Base-by-base conservation (phyloP, 352 stramenopile genomes). In the Thraustochytrium sp. region DNA sequence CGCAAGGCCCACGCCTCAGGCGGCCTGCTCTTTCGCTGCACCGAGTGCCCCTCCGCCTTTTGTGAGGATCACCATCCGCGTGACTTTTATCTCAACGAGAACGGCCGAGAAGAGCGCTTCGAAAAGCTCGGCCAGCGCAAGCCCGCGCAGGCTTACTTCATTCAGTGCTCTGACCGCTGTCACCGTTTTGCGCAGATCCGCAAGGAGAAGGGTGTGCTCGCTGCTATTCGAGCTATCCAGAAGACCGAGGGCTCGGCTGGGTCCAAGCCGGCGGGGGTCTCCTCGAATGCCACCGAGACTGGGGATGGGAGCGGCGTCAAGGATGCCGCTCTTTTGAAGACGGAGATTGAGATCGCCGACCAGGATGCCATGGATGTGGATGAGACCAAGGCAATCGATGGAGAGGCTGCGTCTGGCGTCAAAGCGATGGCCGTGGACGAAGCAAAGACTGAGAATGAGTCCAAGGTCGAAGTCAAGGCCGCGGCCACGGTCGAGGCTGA, bases 61-160 rank as follows among this genome's bases (percentile, higher is more conserved):
- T 88, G 86, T 84, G 85, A 88, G 68, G 86, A 88, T 46, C 86
- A 83, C 59, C 31, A 88, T 0, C 86, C 84, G 1, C 5, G 9
- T 2, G 65, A 88, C 38, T 3, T 54, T 18, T 53, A 82, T 21
- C 62, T 75, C 36, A 75, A 75, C 29, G 62, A 75, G 31, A 54
- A 68, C 34, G 83, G 74, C 46, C 36, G 63, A 2, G 64, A 64
- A 40, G 36, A 68, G 42, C 76, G 76, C 18, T 86, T 83, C 31
- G n/a, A 86, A 34, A 40, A 77, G 38, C 29, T 83, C 1, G 76
- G 83, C 3, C 84, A 82, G 75, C 38, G 37, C 8, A 83, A 61
- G 61, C 55, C 83, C 4, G 51, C 40, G 36, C 53, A 75, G 26
- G 59, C 76, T 13, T 85, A 75, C 59, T 86, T 80, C 56, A 85